These are phyloP conservation scores for Thalassiosira livingstoniorum DNA, from an alignment of 352 stramenopile species.

Conservation along the genomic window DNA sequence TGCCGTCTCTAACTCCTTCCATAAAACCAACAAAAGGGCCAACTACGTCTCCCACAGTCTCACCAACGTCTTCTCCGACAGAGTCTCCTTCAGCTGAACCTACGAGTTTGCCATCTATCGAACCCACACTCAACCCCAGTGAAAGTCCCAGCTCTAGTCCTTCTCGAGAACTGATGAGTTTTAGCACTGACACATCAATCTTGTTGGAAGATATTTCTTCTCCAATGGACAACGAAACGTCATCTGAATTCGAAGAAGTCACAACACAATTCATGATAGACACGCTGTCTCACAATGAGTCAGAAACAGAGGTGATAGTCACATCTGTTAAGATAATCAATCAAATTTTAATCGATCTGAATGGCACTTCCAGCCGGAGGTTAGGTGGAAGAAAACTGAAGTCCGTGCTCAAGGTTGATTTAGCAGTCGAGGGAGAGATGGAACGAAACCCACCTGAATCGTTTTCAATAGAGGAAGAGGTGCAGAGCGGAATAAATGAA, in stretches of 20 bases:
- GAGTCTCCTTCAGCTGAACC: background rate
- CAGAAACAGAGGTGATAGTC: background rate
- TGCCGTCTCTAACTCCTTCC: background rate
- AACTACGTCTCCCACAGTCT: too few species aligned
- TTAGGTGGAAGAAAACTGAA: background rate
- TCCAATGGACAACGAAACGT: conserved; percentile 29
- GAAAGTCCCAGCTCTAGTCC: background rate
- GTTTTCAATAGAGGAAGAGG: background rate
- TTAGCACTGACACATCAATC: conserved; percentile 19
- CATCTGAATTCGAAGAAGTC: conserved; percentile 21
- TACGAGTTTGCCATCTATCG: background rate
- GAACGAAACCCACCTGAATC: conserved; percentile 5
- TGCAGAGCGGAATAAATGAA: too few species aligned
- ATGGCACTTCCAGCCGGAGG: background rate
- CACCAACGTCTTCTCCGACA: background rate
- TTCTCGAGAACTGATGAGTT: background rate
- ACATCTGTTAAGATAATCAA: conserved; percentile 13
- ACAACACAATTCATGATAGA: conserved; percentile 13
- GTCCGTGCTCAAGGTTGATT: conserved; percentile 12
- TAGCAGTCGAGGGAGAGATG: conserved; percentile 8
- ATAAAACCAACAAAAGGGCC: background rate
- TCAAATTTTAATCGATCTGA: conserved; percentile 9
- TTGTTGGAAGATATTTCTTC: conserved; percentile 20
- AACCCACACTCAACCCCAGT: background rate
- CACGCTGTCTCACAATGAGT: background rate